A percentile compares a stretch with the other conserved stretches of the same genome.
These are phyloP conservation scores for Panicum virgatum DNA, from an alignment of 202 grass and related monocot genomes.

Conservation along the genomic window DNA sequence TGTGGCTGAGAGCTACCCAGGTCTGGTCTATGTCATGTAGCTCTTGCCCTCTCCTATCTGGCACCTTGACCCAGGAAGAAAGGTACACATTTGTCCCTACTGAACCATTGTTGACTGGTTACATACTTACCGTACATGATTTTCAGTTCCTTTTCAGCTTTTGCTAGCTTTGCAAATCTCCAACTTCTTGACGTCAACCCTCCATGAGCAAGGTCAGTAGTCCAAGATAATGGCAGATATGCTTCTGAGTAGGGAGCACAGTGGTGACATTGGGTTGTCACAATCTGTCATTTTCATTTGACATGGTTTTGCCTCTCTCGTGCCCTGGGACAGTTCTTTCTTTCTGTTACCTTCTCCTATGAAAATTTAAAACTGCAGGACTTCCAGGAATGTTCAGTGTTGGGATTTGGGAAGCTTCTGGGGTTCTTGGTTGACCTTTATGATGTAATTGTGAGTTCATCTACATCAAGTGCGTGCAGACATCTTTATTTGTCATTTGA, in stretches of 20 bases:
- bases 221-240: slow-evolving; percentile 20
- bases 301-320: neutral
- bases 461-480: neutral
- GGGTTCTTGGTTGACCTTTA: neutral
- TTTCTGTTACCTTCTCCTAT: slow-evolving; percentile 13
- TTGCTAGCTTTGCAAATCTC: neutral
- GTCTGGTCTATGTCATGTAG: slow-evolving; percentile 17
- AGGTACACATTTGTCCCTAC: neutral
- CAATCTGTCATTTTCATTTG: slow-evolving; percentile 5
- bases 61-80: slow-evolving; percentile 34
- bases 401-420: neutral
- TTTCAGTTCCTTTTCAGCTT: neutral
- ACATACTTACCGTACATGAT: neutral
- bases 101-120: neutral
- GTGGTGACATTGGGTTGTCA: neutral
- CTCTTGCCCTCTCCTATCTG: slow-evolving; percentile 39
- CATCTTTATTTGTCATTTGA: neutral
- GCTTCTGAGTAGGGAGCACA: slow-evolving; percentile 43
- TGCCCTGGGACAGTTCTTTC: slow-evolving; percentile 3
- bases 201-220: neutral
- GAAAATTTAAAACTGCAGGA: neutral
- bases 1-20: neutral
- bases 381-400: slow-evolving; percentile 12
- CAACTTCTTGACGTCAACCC: neutral
- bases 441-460: neutral